Evolutionary conservation across 306 rosid species (phyloP), one percentile per base, ranked within the genome.

Genomic region (Datisca glomerata): DNA sequence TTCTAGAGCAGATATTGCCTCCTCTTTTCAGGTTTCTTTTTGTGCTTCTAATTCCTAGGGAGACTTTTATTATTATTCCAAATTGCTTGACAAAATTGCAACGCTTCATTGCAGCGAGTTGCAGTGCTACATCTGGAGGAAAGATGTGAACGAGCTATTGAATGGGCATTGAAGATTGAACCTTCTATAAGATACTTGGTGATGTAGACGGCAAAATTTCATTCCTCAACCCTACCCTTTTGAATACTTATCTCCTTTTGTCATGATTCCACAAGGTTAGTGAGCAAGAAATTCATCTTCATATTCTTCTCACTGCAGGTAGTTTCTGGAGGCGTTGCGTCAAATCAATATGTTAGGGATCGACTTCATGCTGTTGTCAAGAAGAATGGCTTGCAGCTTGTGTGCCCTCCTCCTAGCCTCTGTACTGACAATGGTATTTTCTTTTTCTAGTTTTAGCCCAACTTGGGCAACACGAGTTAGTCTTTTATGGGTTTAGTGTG

Each of bases 111-210:
- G 58, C 77, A 83, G 95, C 76, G 91, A 62, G 63, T 75, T 48
- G 97, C 97, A 14, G 95, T 89, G 35, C 64, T 74, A 55, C 95
- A 89, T 77, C 83, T 89, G 8, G 95, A 89, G 73, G 97, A 89
- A 68, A 84, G 86, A 60, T 80, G 93, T 21, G 83, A 76, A 47
- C 79, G 95, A 47, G 95, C 97, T 28, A 80, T 89, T 55, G 77
- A 80, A 34, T 83, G 97, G 97, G 97, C 91, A 63, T 43, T 77
- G 56, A 72, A 89, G 66, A 80, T 89, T 67, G 95, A 80, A 66
- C 97, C 97, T 65, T 89, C 91, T 43, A 56, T 83, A 50, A 70
- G 53, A 72, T 39, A 77, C 72, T 48, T 89, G 89, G 95, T 89
- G 57, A 44, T 46, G 60, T 46, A 59, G 57, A 49, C 36, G 39